Evolutionary conservation across 2,329 filamentous ascomycete genomes (phyloP).

Genomic region (Microdochium paspali): DNA sequence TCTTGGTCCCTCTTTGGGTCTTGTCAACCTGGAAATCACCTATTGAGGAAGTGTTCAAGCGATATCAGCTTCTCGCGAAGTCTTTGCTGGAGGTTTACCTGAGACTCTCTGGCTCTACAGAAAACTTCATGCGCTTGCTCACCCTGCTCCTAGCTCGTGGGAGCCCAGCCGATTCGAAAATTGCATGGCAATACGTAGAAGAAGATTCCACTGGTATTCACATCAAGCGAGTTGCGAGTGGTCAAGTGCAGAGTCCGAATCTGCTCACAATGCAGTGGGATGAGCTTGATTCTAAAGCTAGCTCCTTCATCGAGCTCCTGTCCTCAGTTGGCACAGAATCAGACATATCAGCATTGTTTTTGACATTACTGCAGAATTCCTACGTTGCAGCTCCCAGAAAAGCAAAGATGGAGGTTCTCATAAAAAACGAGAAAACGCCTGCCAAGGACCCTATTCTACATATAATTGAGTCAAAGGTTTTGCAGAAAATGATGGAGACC

Average conservation of each 20-base stretch:
- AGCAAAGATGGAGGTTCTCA: conserved; percentile 12
- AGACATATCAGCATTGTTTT: conserved; percentile 51
- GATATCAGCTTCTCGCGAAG: conserved; percentile 34
- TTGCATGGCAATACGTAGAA: conserved; percentile 43
- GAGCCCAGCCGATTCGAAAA: conserved; percentile 17
- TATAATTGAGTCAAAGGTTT: conserved; percentile 49
- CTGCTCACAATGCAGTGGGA: conserved; percentile 23
- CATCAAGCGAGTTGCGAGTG: conserved; percentile 26
- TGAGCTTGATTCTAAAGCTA: conserved; percentile 36
- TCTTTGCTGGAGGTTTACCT: conserved; percentile 48
- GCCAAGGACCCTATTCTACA: conserved; percentile 31
- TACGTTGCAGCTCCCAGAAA: conserved; percentile 23
- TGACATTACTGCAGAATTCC: conserved; percentile 50
- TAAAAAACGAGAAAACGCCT: conserved; percentile 19
- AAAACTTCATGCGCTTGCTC: conserved; percentile 39
- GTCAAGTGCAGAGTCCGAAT: neutral
- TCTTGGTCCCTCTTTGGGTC: conserved; percentile 55
- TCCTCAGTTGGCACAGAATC: conserved; percentile 39
- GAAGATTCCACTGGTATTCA: conserved; percentile 39
- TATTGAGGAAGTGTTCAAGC: conserved; percentile 20
- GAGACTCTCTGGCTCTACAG: conserved; percentile 41
- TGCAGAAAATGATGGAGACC: conserved; percentile 56
- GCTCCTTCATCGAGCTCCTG: conserved; percentile 39
- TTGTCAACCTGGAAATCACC: conserved; percentile 41
- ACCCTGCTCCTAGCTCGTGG: conserved; percentile 48